These are phyloP conservation scores for Acanthamoeba culbertsoni DNA, from an alignment of 208 protist species.

Conservation along the genomic window DNA sequence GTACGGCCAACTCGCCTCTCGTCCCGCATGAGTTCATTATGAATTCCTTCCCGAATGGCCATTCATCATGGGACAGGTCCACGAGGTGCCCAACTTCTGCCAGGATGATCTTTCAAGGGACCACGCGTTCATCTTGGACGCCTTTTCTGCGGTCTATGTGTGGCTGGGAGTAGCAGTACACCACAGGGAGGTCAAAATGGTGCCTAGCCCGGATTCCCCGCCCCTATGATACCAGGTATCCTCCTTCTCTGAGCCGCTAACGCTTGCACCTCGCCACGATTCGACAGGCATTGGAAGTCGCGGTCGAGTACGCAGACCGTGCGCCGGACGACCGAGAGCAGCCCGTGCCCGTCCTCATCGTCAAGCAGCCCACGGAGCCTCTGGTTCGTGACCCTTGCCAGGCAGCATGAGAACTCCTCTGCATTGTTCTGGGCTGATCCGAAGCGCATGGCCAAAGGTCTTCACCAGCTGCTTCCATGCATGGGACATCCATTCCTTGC, in stretches of 20 bases:
- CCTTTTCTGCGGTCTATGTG: neutral
- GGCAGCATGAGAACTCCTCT: too few relatives aligned
- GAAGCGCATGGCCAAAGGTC: too few relatives aligned
- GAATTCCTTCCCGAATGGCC: neutral
- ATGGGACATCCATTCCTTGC: neutral
- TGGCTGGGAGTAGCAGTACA: neutral
- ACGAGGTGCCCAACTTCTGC: slow-evolving; percentile 17
- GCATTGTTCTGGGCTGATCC: too few relatives aligned
- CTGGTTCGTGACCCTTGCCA: neutral
- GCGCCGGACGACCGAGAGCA: neutral
- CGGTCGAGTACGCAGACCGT: neutral
- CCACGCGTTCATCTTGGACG: slow-evolving; percentile 69
- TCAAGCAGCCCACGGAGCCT: neutral
- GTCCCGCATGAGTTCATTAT: too few relatives aligned
- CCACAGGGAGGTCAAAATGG: slow-evolving; percentile 15
- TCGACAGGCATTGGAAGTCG: neutral
- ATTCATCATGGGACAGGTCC: neutral
- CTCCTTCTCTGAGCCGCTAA: neutral
- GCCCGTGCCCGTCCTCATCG: neutral
- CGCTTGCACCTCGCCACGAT: neutral
- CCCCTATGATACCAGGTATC: neutral
- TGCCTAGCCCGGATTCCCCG: neutral
- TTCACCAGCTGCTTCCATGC: neutral
- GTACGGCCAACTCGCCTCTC: neutral
- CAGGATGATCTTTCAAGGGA: slow-evolving; percentile 70